Evolutionary conservation across 768 basidiomycete species (phyloP).

Genomic region (Boletus subcaerulescens): DNA sequence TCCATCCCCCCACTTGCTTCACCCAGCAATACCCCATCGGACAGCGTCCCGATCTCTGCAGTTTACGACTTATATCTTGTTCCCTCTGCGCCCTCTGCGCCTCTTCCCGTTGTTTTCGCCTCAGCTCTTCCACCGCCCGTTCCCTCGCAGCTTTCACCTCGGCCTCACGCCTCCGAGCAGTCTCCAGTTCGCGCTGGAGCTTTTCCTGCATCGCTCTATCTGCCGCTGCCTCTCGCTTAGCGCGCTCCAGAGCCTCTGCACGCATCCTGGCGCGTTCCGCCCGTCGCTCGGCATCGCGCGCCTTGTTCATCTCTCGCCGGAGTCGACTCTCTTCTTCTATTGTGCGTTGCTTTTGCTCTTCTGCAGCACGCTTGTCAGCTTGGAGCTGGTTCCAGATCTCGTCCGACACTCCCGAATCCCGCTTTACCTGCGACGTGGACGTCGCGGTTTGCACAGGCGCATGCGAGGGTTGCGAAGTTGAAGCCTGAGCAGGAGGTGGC

Average conservation of each 20-base stretch:
- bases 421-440: conserved; percentile 10
- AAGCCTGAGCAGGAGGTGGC: background rate
- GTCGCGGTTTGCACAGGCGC: background rate
- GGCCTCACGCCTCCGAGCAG: conserved; percentile 22
- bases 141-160: conserved; percentile 23
- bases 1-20: conserved; percentile 38
- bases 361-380: conserved; percentile 30
- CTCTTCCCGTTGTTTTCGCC: conserved; percentile 37
- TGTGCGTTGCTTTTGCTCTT: conserved; percentile 16
- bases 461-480: background rate
- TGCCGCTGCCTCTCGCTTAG: conserved; percentile 16
- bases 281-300: conserved; percentile 17
- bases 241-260: conserved; percentile 18
- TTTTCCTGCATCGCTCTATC: conserved; percentile 20
- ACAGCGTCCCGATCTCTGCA: conserved; percentile 51
- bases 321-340: conserved; percentile 17
- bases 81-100: conserved; percentile 22
- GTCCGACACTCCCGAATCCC: conserved; percentile 55
- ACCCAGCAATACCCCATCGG: conserved; percentile 45
- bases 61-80: conserved; percentile 35
- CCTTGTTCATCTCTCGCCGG: conserved; percentile 16
- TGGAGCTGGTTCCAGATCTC: conserved; percentile 50
- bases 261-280: conserved; percentile 24
- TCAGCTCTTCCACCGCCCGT: conserved; percentile 25
- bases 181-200: conserved; percentile 25